Evolutionary conservation across 2,329 filamentous ascomycete genomes (phyloP).

Genomic region (Raffaelea arxii): DNA sequence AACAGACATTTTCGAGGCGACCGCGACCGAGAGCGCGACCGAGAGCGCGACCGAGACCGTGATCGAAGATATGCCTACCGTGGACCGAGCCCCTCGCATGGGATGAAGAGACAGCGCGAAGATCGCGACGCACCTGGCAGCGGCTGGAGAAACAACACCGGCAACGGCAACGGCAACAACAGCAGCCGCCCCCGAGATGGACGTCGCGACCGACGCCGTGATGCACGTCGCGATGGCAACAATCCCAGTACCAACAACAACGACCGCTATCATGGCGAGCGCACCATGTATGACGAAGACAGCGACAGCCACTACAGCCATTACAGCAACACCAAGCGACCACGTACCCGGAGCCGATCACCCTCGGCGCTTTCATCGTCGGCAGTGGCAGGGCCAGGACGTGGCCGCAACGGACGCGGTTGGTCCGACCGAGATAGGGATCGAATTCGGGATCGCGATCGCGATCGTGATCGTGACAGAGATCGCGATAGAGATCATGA

Average conservation of each 20-base stretch:
- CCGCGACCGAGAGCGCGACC: conserved; percentile 42
- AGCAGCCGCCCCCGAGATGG: conserved; percentile 35
- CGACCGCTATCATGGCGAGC: background rate
- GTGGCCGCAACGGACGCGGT: background rate
- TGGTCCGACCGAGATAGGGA: background rate
- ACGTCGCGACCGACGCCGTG: conserved; percentile 37
- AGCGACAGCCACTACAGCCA: background rate
- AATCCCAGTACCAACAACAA: background rate
- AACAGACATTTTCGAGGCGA: conserved; percentile 62
- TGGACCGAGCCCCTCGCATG: conserved; percentile 48
- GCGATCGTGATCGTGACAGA: conserved; percentile 20
- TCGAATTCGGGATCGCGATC: conserved; percentile 11
- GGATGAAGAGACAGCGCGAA: conserved; percentile 57
- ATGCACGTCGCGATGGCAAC: conserved; percentile 40
- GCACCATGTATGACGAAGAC: background rate
- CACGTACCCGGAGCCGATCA: background rate
- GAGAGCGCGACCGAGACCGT: conserved; percentile 46
- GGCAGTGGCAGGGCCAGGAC: no score
- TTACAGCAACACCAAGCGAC: background rate
- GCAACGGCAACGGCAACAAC: conserved; percentile 56
- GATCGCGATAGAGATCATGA: conserved; percentile 21
- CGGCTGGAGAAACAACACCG: conserved; percentile 19
- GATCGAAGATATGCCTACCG: conserved; percentile 23
- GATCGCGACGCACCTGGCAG: conserved; percentile 43
- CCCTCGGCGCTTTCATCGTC: background rate